phyloP scores from a whole-genome alignment of 768 basidiomycete species.

The Tephrocybe sp. region DNA sequence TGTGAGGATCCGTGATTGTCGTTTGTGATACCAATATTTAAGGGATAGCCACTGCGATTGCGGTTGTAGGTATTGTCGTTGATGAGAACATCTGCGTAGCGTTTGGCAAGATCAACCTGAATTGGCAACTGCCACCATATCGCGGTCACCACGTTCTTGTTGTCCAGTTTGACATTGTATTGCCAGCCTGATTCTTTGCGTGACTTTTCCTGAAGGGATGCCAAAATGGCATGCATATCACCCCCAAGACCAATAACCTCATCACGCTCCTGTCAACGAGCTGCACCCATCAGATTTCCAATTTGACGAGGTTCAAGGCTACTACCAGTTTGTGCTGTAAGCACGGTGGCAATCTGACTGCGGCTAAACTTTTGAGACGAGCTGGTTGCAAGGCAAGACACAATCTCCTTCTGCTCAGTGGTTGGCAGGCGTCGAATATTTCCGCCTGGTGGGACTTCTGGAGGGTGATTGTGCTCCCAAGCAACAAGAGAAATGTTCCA shows the following conservation, averaged over 20 bases:
- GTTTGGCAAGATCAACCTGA: conserved; percentile 21
- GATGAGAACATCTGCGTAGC: conserved; percentile 28
- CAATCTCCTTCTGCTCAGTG: conserved; percentile 11
- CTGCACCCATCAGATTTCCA: conserved; percentile 24
- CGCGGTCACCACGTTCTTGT: conserved; percentile 13
- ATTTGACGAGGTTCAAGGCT: conserved; percentile 30
- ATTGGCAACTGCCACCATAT: conserved; percentile 32
- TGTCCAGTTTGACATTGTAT: conserved; percentile 19
- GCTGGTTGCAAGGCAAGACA: conserved; percentile 6
- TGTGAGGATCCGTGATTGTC: conserved; percentile 21
- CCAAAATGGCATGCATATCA: conserved; percentile 24
- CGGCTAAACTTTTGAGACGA: conserved; percentile 13
- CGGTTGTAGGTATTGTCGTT: conserved; percentile 30
- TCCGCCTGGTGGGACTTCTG: conserved; percentile 16
- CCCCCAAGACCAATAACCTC: conserved; percentile 24
- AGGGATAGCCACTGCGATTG: conserved; percentile 23
- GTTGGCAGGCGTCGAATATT: conserved; percentile 13
- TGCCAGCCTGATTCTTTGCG: conserved; percentile 20
- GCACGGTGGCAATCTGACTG: conserved; percentile 15
- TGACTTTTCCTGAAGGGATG: conserved; percentile 11
- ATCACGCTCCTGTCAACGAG: conserved; percentile 13
- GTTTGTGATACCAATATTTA: conserved; percentile 31
- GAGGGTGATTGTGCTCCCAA: conserved; percentile 25
- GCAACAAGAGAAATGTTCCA: conserved; percentile 18
- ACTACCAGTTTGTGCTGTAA: conserved; percentile 8